These are phyloP conservation scores for Ophiostoma piceae DNA, from an alignment of 2,329 filamentous ascomycete genomes.

Conservation along the genomic window DNA sequence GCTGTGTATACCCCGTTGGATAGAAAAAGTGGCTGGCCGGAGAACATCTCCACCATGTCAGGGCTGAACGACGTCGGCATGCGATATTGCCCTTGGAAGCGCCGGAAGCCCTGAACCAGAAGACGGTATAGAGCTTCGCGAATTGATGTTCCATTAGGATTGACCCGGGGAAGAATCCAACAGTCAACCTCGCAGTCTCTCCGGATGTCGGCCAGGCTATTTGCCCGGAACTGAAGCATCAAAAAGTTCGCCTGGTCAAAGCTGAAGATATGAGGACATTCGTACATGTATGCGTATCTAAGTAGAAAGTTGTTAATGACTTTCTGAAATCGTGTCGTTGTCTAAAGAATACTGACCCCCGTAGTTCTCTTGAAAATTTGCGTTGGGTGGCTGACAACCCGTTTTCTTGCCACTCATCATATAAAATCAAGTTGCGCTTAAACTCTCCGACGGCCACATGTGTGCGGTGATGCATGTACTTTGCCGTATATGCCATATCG, in stretches of 20 bases:
- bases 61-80: not conserved
- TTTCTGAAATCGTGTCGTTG: not conserved
- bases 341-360: not conserved
- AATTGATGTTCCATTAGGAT: not conserved
- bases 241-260: not conserved
- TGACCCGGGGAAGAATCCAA: not conserved
- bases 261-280: not conserved
- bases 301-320: not conserved
- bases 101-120: not conserved
- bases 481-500: constrained; percentile 8
- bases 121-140: not conserved
- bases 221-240: not conserved
- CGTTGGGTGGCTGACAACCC: not conserved
- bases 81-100: not conserved
- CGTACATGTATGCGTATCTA: not conserved
- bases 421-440: not conserved
- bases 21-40: not conserved
- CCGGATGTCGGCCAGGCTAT: not conserved
- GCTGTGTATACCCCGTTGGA: not conserved
- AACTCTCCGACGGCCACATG: not conserved
- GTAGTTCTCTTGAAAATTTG: not conserved
- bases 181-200: not conserved
- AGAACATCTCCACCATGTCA: not conserved
- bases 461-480: not conserved
- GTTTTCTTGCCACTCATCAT: no score